A percentile compares a stretch with the other conserved stretches of the same genome.
These are phyloP conservation scores for Saccharomyces paradoxus DNA, from an alignment of 805 yeast genomes.

Conservation along the genomic window DNA sequence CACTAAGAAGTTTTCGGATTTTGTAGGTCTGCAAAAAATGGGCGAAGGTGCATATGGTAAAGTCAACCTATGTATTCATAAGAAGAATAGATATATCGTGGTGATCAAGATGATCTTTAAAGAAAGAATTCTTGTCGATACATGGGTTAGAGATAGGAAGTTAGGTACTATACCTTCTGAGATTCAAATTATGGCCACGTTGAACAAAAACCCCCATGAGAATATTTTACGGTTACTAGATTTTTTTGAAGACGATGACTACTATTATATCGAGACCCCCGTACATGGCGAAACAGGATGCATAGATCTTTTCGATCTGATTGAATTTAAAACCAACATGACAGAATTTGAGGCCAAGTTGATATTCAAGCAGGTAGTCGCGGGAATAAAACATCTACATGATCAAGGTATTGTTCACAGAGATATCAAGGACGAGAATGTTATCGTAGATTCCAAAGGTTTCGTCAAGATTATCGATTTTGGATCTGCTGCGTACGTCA, in stretches of 20 bases:
- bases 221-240: constrained; percentile 80
- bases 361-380: constrained; percentile 70
- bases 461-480: constrained; percentile 83
- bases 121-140: constrained; percentile 87
- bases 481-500: constrained; percentile 87
- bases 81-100: constrained; percentile 54
- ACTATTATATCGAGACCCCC: constrained; percentile 85
- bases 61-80: constrained; percentile 71
- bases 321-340: constrained; percentile 79
- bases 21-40: constrained; percentile 61
- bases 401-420: constrained; percentile 83
- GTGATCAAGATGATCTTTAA: constrained; percentile 86
- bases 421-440: constrained; percentile 91
- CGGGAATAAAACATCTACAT: constrained; percentile 77
- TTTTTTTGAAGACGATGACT: constrained; percentile 85
- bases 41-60: constrained; percentile 98
- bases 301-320: constrained; percentile 84
- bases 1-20: constrained; percentile 64
- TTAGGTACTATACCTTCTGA: constrained; percentile 95
- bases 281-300: constrained; percentile 87
- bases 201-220: constrained; percentile 73
- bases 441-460: constrained; percentile 78
- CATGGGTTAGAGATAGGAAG: constrained; percentile 90
- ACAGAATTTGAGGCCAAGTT: constrained; percentile 68
- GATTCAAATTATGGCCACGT: constrained; percentile 82